Percentiles rank a stretch among this genome's conserved stretches.
These are phyloP conservation scores for Termitomyces sp. DNA, from an alignment of 768 basidiomycete genomes.

Conservation along the genomic window DNA sequence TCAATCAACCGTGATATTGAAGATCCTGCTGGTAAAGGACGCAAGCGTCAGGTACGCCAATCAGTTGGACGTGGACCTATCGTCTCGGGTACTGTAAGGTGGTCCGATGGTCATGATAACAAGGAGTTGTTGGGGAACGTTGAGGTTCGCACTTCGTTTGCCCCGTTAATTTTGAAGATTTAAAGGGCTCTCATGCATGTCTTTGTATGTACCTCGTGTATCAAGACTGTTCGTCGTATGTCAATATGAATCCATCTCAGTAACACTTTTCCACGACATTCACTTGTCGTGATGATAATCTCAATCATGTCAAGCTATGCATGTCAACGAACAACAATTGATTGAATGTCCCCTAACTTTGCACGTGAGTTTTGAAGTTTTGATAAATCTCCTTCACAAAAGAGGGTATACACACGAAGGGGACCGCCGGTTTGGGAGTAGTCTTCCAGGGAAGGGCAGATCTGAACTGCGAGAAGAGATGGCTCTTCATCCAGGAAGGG, in stretches of 20 bases:
- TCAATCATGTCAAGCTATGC: no score
- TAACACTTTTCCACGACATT: no score
- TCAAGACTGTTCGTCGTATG: not conserved
- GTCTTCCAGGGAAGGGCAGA: no score
- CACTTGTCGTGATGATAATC: no score
- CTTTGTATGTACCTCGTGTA: not conserved
- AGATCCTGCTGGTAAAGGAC: slow-evolving; percentile 17
- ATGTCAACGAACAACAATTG: no score
- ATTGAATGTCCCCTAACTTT: no score
- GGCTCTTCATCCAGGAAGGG: no score
- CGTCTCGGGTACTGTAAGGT: slow-evolving; percentile 8
- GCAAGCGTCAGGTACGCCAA: slow-evolving; percentile 10
- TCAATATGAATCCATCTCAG: not conserved
- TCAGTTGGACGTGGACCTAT: not conserved
- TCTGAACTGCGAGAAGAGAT: no score
- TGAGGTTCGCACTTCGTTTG: slow-evolving; percentile 10
- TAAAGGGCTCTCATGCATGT: not conserved
- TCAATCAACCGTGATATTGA: slow-evolving; percentile 1
- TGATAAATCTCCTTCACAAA: no score
- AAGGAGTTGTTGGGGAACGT: slow-evolving; percentile 5
- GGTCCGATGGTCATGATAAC: slow-evolving; percentile 5
- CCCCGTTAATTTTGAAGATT: slow-evolving; percentile 8
- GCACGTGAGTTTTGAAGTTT: no score
- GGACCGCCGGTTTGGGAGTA: no score
- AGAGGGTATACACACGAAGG: no score